Evolutionary conservation across 495 filamentous ascomycete genomes (phyloP).

Genomic region (Polyplosphaeria fusca): DNA sequence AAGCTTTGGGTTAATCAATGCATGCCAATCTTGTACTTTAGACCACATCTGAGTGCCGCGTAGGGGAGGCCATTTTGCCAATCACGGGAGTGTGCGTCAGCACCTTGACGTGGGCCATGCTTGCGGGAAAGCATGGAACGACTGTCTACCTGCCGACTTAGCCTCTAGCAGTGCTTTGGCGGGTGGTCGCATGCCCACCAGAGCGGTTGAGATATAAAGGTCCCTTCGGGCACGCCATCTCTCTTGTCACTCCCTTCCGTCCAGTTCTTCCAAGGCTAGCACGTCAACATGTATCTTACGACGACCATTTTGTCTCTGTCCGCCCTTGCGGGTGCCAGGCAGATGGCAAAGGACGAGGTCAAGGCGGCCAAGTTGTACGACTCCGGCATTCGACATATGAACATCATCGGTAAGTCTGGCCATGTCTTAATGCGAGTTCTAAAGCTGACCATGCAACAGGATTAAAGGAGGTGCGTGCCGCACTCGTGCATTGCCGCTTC

Average conservation of each 20-base stretch:
- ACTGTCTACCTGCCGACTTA: slow-evolving; percentile 15
- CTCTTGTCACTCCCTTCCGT: not conserved
- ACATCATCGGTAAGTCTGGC: too few relatives aligned
- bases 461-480: slow-evolving; percentile 18
- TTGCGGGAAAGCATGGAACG: slow-evolving; percentile 8
- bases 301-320: slow-evolving; percentile 6
- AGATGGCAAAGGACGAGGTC: slow-evolving; percentile 22
- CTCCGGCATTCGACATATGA: slow-evolving; percentile 27
- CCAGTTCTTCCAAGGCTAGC: not conserved
- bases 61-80: slow-evolving; percentile 18
- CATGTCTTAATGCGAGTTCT: too few relatives aligned
- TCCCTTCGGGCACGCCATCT: not conserved
- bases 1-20: slow-evolving; percentile 28
- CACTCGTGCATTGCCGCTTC: not conserved
- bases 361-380: slow-evolving; percentile 28
- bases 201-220: slow-evolving; percentile 21
- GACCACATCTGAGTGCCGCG: slow-evolving; percentile 4
- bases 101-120: not conserved
- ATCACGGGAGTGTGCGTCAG: slow-evolving; percentile 6
- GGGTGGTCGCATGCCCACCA: too few relatives aligned
- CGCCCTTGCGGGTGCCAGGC: slow-evolving; percentile 20
- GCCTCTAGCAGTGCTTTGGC: not conserved
- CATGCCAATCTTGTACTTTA: slow-evolving; percentile 19
- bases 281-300: slow-evolving; percentile 10
- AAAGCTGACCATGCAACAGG: too few relatives aligned